Conservation (phyloP, 441 rosid species). For the Isatis lusitanica region DNA sequence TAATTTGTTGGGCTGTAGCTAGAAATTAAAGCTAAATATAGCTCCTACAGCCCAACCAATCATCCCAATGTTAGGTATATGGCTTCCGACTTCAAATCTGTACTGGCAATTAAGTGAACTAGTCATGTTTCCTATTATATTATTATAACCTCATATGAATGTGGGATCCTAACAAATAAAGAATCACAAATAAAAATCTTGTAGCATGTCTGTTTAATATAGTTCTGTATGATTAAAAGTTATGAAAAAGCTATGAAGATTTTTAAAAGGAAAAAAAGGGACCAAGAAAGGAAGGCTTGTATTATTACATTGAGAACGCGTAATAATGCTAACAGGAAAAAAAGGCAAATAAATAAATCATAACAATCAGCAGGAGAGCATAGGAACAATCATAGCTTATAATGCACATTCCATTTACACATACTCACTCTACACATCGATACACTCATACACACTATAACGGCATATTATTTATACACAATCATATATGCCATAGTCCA, state of each 20-base stretch:
- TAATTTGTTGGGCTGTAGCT: no score
- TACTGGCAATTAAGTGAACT: background rate
- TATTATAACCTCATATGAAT: background rate
- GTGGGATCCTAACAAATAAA: background rate
- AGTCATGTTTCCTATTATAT: background rate
- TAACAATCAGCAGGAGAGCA: constrained; percentile 18
- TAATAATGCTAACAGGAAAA: constrained; percentile 30
- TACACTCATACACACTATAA: background rate
- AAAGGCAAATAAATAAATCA: constrained; percentile 8
- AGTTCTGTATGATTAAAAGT: constrained; percentile 2
- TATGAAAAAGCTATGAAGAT: constrained; percentile 20
- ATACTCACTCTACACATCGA: background rate
- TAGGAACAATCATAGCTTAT: constrained; percentile 32
- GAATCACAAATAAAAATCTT: background rate
- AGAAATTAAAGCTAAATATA: no score
- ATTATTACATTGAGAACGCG: constrained; percentile 41
- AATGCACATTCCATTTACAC: constrained; percentile 31
- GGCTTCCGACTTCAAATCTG: background rate
- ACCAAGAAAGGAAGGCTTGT: constrained; percentile 28
- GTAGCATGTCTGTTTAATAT: background rate
- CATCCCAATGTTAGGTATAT: background rate
- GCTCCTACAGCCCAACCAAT: no score
- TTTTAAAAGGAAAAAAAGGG: constrained; percentile 27
- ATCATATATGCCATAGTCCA: background rate
- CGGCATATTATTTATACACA: background rate